phyloP scores from a whole-genome alignment of 1,139 yeast genomes.

The Geotrichum citri-aurantii region DNA sequence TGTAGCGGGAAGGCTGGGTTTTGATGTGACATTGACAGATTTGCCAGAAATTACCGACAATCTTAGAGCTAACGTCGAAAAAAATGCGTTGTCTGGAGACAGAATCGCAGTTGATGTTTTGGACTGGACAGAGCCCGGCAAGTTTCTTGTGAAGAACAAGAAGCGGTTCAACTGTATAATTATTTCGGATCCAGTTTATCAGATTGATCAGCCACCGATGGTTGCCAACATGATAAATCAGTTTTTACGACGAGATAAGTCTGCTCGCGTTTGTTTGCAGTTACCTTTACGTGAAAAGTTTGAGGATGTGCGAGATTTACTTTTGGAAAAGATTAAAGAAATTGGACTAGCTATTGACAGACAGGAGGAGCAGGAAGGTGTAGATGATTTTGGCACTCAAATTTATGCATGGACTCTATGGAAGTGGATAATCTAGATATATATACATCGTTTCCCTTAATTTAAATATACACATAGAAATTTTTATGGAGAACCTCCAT shows the following conservation, averaged over 20 bases:
- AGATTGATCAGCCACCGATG: conserved; percentile 72
- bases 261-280: conserved; percentile 51
- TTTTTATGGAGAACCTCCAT: not conserved
- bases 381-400: conserved; percentile 82
- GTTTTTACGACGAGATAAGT: conserved; percentile 33
- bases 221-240: conserved; percentile 52
- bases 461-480: not conserved
- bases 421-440: conserved; percentile 22
- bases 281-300: conserved; percentile 67
- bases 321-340: conserved; percentile 49
- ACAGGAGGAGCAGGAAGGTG: conserved; percentile 51
- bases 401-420: conserved; percentile 41
- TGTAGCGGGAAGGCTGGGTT: conserved; percentile 46
- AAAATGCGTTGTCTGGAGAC: conserved; percentile 41
- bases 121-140: conserved; percentile 67
- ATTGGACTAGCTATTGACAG: conserved; percentile 29
- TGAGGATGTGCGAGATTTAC: conserved; percentile 53
- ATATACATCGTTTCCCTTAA: not conserved
- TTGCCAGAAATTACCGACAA: conserved; percentile 71
- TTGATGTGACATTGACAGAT: conserved; percentile 61
- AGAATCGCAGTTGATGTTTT: conserved; percentile 45
- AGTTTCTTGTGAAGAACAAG: conserved; percentile 32
- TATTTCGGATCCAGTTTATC: conserved; percentile 84
- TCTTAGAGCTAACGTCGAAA: conserved; percentile 48
- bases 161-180: conserved; percentile 52